Conservation (phyloP, 352 stramenopile genomes). For the Phytophthora pinifolia region DNA sequence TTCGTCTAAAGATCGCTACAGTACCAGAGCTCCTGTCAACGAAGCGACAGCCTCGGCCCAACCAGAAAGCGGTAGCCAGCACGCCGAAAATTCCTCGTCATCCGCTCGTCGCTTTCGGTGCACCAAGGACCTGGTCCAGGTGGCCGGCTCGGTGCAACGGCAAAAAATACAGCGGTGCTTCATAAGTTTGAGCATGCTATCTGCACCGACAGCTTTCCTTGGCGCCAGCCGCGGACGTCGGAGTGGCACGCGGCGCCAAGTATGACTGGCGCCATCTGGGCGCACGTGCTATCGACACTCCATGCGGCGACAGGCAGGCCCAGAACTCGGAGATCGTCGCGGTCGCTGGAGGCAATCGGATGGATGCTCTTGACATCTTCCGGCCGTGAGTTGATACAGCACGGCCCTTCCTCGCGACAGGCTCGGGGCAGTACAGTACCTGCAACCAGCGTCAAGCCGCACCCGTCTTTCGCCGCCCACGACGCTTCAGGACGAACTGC, state of each 20-base stretch:
- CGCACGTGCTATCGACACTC: constrained; percentile 30
- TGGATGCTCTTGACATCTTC: constrained; percentile 23
- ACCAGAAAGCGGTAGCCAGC: constrained; percentile 12
- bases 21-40: constrained; percentile 8
- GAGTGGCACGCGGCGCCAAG: constrained; percentile 14
- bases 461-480: constrained; percentile 6
- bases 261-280: constrained; percentile 21
- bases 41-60: constrained; percentile 12
- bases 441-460: no score
- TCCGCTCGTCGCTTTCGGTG: constrained; percentile 33
- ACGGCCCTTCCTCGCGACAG: constrained; percentile 7
- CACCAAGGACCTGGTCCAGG: no score
- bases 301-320: constrained; percentile 5
- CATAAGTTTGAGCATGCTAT: no score
- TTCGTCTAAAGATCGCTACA: constrained; percentile 6
- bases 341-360: constrained; percentile 5
- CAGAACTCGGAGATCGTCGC: constrained; percentile 4
- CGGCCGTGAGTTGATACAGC: constrained; percentile 6
- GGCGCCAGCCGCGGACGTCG: constrained; percentile 19
- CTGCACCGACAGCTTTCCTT: constrained; percentile 17
- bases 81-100: constrained; percentile 34
- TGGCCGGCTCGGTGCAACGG: constrained; percentile 11
- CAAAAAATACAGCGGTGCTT: constrained; percentile 9
- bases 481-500: constrained; percentile 11
- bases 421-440: neutral